Evolutionary conservation across 768 basidiomycete genomes (phyloP), one percentile per base, ranked within the genome.

Genomic region (Suillus brevipes): DNA sequence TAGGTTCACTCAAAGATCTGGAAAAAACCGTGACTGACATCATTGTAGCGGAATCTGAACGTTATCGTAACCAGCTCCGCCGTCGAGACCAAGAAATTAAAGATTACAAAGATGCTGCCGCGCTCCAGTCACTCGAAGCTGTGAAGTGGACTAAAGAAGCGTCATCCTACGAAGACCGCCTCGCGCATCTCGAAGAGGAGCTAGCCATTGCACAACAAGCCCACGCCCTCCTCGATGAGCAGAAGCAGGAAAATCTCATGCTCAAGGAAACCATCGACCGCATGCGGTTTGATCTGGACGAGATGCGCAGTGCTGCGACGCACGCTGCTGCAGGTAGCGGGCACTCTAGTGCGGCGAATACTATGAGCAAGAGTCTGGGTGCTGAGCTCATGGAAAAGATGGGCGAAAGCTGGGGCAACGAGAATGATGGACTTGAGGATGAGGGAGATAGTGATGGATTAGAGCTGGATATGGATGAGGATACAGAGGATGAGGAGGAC

Each of bases 211-310:
- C 94, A 5, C 87, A 89, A 60, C 84, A 87, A 69, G 88, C 90
- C 1, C 89, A 92, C 61, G 84, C 81, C 0, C 85, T 87, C 65
- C 83, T 97, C 43, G 94, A 96, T 65, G 89, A 91, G 70, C 96
- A 98, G 81, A 97, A 97, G 80, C 92, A 94, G 71, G 94, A 96
- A 81, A 98, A 97, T 71, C 74, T 97, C 68, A 78, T 94, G 72
- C 82, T 98, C 66, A 97, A 97, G 74, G 96, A 98, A 82, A 97
- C 95, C 2, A 98, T 98, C 69, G 95, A 97, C 74, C 85, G 95
- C 56, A 89, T 97, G 86, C 84, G 93, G 38, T 97, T 90, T 68
- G 96, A 98, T 71, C 87, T 98, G 83, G 95, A 98, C 69, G 94
- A 96, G 77, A 86, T 96, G 82, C 83, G 94, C 47, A 86, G 79